Evolutionary conservation across 2,329 filamentous ascomycete species (phyloP), one percentile per base, ranked within the genome.

Genomic region (Pestalotiopsis sp.): DNA sequence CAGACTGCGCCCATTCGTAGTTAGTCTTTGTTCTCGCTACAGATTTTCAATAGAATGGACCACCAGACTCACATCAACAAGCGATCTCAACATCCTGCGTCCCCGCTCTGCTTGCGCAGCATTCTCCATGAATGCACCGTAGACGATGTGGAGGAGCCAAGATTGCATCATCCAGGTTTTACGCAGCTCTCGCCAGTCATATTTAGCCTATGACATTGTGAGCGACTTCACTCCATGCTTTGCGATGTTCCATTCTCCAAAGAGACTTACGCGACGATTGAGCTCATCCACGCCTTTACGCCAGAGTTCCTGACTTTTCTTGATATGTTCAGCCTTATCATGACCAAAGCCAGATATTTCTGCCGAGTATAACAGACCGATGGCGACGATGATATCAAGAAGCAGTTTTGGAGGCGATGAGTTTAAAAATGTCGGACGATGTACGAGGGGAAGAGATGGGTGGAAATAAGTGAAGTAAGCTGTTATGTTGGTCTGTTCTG

Each of bases 101-200:
- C 17, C 31, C 23, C 31, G 12, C 11, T 63, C 60, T 20, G 23
- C 23, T 9, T 63, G 23, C 31, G 31, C 25, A 13, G 60, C 31
- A n/a, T 39, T 36, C 17, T 39, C 23, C 60, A 63, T 63, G 13
- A 63, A 63, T 12, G 27, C 60, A 39, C 60, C 60, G 17, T 39
- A 63, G 36, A 63, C 60, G 23, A 63, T 63, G 11, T 63, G 31
- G 14, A 63, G 27, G 6, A 63, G 60, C 23, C 60, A 63, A 6
- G 60, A 13, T 17, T 63, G 60, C 31, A 63, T 63, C 60, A 63
- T 63, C 60, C 60, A 63, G 3, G 60, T 63, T 17, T 63, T 63
- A 3, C 60, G 60, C 27, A 63, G 60, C 31, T 63, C 60, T 36
- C 31, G 23, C 60, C 60, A 63, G 60, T 39, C 60, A 41, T 23